A percentile compares a stretch with the other conserved stretches of the same genome.
Evolutionary conservation across 2,329 filamentous ascomycete species (phyloP).

Genomic region (Camillea tinctor): DNA sequence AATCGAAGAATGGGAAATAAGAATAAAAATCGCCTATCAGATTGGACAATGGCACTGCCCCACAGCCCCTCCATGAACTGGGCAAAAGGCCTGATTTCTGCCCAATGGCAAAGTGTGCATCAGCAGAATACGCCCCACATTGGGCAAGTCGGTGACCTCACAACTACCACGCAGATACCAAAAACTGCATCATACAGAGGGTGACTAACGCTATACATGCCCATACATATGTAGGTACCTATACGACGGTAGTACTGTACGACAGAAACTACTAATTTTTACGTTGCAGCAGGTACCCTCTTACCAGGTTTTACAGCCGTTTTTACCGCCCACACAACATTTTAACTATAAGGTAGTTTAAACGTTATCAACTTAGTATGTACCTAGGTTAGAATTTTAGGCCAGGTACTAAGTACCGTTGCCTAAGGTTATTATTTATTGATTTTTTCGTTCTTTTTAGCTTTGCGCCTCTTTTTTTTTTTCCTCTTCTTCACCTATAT

Average conservation of each 20-base stretch:
- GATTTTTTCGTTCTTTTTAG: too few relatives aligned
- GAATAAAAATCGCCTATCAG: not conserved
- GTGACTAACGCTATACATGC: not conserved
- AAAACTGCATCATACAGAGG: slow-evolving; percentile 6
- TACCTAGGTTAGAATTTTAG: too few relatives aligned
- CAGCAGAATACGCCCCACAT: slow-evolving; percentile 1
- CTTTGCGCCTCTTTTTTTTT: too few relatives aligned
- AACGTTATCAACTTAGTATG: too few relatives aligned
- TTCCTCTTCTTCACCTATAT: too few relatives aligned
- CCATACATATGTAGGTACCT: slow-evolving; percentile 17
- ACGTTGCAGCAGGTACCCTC: not conserved
- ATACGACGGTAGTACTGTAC: slow-evolving; percentile 5
- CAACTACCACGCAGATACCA: slow-evolving; percentile 21
- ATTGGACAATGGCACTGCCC: not conserved
- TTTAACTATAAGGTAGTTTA: too few relatives aligned
- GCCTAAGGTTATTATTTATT: too few relatives aligned
- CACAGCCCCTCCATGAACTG: not conserved
- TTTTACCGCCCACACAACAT: not conserved
- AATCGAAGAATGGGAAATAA: not conserved
- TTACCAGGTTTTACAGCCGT: not conserved
- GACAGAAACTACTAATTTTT: not conserved
- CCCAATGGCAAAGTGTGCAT: not conserved
- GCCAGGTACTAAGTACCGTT: too few relatives aligned
- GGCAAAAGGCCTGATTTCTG: not conserved
- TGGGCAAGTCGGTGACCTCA: slow-evolving; percentile 22